Percentiles rank a stretch among this genome's conserved stretches.
Evolutionary conservation across 2,329 filamentous ascomycete species (phyloP).

Genomic region (Claviceps africana): DNA sequence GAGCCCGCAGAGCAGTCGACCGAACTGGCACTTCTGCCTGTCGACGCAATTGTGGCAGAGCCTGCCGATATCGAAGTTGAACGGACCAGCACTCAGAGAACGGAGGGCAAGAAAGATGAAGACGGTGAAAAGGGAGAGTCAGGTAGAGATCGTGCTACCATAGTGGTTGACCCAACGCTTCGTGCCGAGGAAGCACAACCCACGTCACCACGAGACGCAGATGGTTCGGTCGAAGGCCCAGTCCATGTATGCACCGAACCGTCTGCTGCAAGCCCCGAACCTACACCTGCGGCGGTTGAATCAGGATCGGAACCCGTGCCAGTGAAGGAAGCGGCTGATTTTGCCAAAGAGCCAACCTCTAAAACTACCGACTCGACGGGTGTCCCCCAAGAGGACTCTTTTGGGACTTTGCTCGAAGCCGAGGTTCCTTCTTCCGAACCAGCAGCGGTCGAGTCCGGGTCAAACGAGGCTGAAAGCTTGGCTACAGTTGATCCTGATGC

Average conservation of each 20-base stretch:
- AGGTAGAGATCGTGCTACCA: neutral
- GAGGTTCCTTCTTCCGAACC: neutral
- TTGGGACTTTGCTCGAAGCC: neutral
- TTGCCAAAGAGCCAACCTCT: neutral
- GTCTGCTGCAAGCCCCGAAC: neutral
- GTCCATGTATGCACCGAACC: neutral
- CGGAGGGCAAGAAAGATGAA: neutral
- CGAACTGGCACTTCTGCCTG: neutral
- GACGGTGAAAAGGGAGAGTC: neutral
- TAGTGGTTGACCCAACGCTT: too few species aligned
- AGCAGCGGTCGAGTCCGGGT: neutral
- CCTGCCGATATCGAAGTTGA: neutral
- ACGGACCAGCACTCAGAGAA: neutral
- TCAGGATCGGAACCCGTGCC: neutral
- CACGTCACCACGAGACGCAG: neutral
- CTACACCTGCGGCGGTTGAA: neutral
- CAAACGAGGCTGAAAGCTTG: neutral
- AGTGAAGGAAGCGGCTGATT: neutral
- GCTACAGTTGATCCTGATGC: neutral
- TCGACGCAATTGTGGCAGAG: neutral
- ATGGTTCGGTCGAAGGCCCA: neutral
- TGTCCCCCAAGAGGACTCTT: neutral
- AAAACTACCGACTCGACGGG: neutral
- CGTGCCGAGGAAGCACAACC: neutral
- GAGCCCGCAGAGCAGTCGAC: neutral